A percentile compares a stretch with the other conserved stretches of the same genome.
Evolutionary conservation across 116 monocot species (phyloP).

Genomic region (Zostera marina): DNA sequence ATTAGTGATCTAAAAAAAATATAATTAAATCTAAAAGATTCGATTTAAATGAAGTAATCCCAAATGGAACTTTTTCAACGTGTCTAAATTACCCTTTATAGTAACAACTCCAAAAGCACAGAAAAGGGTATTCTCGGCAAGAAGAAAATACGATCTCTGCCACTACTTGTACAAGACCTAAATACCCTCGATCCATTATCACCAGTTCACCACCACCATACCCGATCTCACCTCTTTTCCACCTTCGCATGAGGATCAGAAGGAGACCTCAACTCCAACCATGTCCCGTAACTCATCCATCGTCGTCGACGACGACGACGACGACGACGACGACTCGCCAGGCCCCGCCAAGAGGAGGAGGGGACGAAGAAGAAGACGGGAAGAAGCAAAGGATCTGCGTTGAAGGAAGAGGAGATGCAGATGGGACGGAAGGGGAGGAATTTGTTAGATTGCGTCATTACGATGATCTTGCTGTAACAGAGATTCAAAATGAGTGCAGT

Average conservation of each 20-base stretch:
- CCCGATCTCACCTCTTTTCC: neutral
- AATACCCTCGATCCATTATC: too few species aligned
- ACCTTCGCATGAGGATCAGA: conserved; percentile 4
- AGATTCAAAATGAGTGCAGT: neutral
- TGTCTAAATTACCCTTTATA: too few species aligned
- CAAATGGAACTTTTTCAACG: too few species aligned
- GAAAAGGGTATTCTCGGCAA: too few species aligned
- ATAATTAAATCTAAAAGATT: too few species aligned
- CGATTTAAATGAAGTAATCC: too few species aligned
- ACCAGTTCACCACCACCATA: too few species aligned
- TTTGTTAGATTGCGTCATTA: conserved; percentile 1
- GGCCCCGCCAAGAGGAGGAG: neutral
- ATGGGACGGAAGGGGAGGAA: conserved; percentile 2
- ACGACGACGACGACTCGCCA: neutral
- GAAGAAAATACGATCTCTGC: too few species aligned
- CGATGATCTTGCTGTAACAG: neutral
- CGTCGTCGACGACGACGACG: too few species aligned
- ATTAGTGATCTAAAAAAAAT: too few species aligned
- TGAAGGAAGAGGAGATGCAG: neutral
- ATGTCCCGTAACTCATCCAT: conserved; percentile 1
- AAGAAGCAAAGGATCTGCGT: neutral
- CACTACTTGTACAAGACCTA: too few species aligned
- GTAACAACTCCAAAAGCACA: too few species aligned
- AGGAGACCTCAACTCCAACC: conserved; percentile 1
- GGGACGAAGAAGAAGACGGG: neutral